Evolutionary conservation across 2,329 filamentous ascomycete genomes (phyloP), one percentile per base, ranked within the genome.

Genomic region (Aspergillus sp.): DNA sequence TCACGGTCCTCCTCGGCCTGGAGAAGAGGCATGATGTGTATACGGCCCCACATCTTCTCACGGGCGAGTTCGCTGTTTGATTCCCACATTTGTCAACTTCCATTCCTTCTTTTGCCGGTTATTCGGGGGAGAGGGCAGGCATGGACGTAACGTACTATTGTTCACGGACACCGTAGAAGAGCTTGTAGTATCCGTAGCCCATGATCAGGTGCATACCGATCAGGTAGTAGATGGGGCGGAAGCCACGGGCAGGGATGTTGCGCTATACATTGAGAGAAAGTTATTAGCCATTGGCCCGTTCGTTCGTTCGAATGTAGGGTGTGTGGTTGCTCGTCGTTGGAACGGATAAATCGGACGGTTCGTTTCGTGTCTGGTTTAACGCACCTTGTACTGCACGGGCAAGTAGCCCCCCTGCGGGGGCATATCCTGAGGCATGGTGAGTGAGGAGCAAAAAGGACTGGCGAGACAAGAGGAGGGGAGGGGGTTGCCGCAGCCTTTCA

Each of bases 41-140:
- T 96, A 75, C 95, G 90, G 63, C 91, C 87, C 95, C 95, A 99
- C 87, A 97, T 95, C 84, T 98, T 99, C 76, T 99, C 95, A 71
- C 95, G 91, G 65, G 89, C 91, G 68, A 97, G 89, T 80, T 99
- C 95, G 74, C 93, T 97, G 71, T 25, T 25, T 36, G 12, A 25
- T 36, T 36, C 5, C 32, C 32, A 10, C 12, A 2, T 36, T 23
- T 3, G 19, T 49, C 7, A 32, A 21, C 30, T 39, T 17, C 25
- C 23, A 23, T 5, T 19, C 17, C 15, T 32, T 12, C 12, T 7
- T 28, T 32, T 36, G 12, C 19, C 30, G 7, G 7, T 28, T 28
- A 28, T 28, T 28, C 25, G 25, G 25, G 7, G 23, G 23, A 4
- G 21, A 21, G 25, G 25, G 1, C 25, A 28, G 25, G 25, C 25